Base-by-base conservation (phyloP, 1,284 basidiomycete species). In the Cutaneotrichosporon cavernicola region DNA sequence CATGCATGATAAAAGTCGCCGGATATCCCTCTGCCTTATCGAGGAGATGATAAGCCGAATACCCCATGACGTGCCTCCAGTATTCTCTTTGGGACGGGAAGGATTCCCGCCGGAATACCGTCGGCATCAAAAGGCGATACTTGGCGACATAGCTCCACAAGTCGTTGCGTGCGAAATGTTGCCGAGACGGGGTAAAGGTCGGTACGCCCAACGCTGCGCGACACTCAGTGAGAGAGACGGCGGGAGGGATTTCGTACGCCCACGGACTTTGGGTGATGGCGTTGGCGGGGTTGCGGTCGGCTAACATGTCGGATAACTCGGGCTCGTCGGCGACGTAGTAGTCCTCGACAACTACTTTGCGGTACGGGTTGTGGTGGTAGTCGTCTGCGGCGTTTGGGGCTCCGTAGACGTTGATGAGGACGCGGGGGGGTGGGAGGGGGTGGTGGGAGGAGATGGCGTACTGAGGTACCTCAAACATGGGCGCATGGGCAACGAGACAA, bases 1-100 rank as follows among this genome's bases (percentile, higher is more conserved):
- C 72, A 36, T 75, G 73, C 36, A 74, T 43, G 16, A 74, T 51
- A 61, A 65, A 69, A 9, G 70, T 73, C 3, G 72, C 68, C 18
- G 73, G 73, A 49, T 70, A 73, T 1, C 43, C 18, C 58, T 9
- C 40, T 5, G 32, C 40, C 10, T 21, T 51, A 6, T 68, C 66
- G 3, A 70, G 47, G 2, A 68, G 32, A 51, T 64, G 53, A 5
- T 61, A 61, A 11, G 65, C 46, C 10, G 69, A 71, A 26, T 38
- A 61, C 3, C 60, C 30, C 31, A 53, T 49, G 10, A 62, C 58
- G 36, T 56, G 31, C 18, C 51, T 49, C 30, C 56, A 31, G 50
- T 65, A 72, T 52, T 51, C 68, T 11, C 36, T 32, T 18, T 71
- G 55, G 5, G 36, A 47, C 5, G 5, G 22, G 43, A 62, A 68